These are phyloP conservation scores for Hypoxylon lenormandii DNA, from an alignment of 495 filamentous ascomycete genomes.

Conservation along the genomic window DNA sequence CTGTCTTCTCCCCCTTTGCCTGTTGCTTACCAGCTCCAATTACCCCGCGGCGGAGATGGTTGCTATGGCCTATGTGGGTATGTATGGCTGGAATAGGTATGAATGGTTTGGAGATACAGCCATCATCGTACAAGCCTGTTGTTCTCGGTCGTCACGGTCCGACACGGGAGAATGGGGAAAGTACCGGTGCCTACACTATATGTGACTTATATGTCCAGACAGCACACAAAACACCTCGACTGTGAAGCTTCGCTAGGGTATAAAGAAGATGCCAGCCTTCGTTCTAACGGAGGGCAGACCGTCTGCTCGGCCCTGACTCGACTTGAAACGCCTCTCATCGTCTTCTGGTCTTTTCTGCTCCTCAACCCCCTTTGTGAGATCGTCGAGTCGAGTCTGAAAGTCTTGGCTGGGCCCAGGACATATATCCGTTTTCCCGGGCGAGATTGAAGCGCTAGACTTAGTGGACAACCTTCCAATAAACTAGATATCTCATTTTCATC, in stretches of 20 bases:
- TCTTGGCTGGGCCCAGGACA: constrained; percentile 41
- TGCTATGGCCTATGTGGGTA: constrained; percentile 46
- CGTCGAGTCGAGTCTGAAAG: constrained; percentile 5
- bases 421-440: constrained; percentile 50
- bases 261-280: constrained; percentile 45
- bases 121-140: constrained; percentile 49
- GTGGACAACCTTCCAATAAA: constrained; percentile 33
- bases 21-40: constrained; percentile 44
- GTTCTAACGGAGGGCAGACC: constrained; percentile 25
- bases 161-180: constrained; percentile 61
- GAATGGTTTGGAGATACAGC: constrained; percentile 45
- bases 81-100: constrained; percentile 33
- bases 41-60: constrained; percentile 54
- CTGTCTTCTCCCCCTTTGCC: constrained; percentile 14
- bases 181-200: constrained; percentile 38
- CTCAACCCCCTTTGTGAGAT: constrained; percentile 19
- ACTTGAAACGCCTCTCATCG: constrained; percentile 13
- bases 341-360: constrained; percentile 11
- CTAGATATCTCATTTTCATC: constrained; percentile 32
- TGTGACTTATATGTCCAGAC: constrained; percentile 20
- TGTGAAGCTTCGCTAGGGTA: constrained; percentile 39
- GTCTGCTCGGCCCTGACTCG: constrained; percentile 33
- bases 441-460: constrained; percentile 36
- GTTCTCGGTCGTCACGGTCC: constrained; percentile 64
- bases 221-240: constrained; percentile 7